Percentiles rank a stretch among this genome's conserved stretches.
phyloP scores from a whole-genome alignment of 2,329 filamentous ascomycete genomes.

The Aspergillus brunneoviolaceus region DNA sequence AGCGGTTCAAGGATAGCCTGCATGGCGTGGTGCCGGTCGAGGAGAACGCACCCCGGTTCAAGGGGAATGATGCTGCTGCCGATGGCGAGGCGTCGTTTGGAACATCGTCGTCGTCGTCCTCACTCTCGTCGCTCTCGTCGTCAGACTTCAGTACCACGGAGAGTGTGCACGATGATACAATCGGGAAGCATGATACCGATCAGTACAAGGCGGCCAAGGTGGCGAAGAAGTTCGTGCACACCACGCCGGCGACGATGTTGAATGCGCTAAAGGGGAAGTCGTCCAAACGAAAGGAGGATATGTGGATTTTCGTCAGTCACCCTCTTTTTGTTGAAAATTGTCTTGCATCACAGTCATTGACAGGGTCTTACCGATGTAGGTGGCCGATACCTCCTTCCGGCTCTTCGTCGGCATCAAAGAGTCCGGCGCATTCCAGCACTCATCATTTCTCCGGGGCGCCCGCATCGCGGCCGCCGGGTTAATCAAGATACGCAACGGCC shows the following conservation, averaged over 20 bases:
- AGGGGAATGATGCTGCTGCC: constrained; percentile 32
- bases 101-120: constrained; percentile 21
- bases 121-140: background rate
- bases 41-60: constrained; percentile 59
- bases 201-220: constrained; percentile 62
- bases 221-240: constrained; percentile 61
- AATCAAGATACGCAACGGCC: constrained; percentile 80
- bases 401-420: constrained; percentile 90
- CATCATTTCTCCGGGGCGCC: constrained; percentile 79
- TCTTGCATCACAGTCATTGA: too few species aligned
- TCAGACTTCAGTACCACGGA: constrained; percentile 3
- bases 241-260: constrained; percentile 70
- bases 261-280: constrained; percentile 72
- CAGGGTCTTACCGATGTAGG: constrained; percentile 13
- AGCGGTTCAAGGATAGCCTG: constrained; percentile 72
- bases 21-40: constrained; percentile 67
- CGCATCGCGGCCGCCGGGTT: constrained; percentile 80
- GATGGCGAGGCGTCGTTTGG: constrained; percentile 22
- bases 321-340: too few species aligned
- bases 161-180: constrained; percentile 29
- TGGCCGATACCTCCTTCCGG: constrained; percentile 71
- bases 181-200: constrained; percentile 61
- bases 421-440: constrained; percentile 85
- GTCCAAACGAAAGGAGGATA: constrained; percentile 73
- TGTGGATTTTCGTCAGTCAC: constrained; percentile 76